Base-by-base conservation (phyloP, 2,329 filamentous ascomycete species). In the Trichophyton verrucosum region DNA sequence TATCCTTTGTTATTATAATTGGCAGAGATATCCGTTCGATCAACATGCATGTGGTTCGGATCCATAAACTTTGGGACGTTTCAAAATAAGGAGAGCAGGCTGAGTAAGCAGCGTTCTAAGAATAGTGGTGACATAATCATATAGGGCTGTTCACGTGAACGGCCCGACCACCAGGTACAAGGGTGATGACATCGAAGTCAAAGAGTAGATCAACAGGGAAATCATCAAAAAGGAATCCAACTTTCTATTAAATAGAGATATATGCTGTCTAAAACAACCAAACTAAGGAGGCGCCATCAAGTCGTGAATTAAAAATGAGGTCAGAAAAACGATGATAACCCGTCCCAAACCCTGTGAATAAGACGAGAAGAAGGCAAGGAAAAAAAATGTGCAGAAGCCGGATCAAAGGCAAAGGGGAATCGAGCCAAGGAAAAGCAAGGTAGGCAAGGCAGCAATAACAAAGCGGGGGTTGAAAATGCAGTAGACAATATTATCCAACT, bases 351-450 rank as follows among this genome's bases (percentile, higher is more conserved):
- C 51, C 27, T 20, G 24, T 30, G 30, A n/a, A 51, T n/a, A 55
- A 36, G 33, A 38, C 2, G 0, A 13, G 33, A 9, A 8, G 4
- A 30, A 55, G n/a, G 33, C 15, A 30, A 11, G n/a, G n/a, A 36
- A 27, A 30, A n/a, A 53, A 51, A 51, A 30, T 22, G 22, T 11
- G 46, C 46, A 51, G 22, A 3, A 36, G n/a, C 40, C 40, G 40
- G 40, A 36, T 13, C 33, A 55, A 55, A 55, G 51, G 51, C 51
- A 17, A 55, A 55, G 30, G 51, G 51, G 51, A 36, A 55, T 55
- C 51, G 27, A 55, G 33, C 51, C 51, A 55, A 55, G 27, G 49
- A 15, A 17, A 55, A n/a, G 27, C 22, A 53, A 38, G 9, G 33
- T 38, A 17, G n/a, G 40, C 40, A n/a, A 20, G n/a, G 7, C n/a